Conservation (phyloP, 2,329 filamentous ascomycete species). For the Ophiostoma sp. region DNA sequence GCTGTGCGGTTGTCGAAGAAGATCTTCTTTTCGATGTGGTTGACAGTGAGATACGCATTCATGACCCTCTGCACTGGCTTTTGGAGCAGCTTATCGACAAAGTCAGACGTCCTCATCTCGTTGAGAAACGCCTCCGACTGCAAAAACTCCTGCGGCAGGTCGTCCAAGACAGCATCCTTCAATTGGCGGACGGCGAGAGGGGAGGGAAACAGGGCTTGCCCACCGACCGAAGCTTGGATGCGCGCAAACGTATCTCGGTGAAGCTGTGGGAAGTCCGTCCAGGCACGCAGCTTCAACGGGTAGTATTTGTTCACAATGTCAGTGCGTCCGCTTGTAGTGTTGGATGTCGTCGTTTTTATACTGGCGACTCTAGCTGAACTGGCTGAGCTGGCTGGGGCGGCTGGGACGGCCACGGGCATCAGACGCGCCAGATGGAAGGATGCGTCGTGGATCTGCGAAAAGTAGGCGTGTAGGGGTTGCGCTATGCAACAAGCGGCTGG, state of each 20-base stretch:
- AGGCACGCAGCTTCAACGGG: conserved; percentile 16
- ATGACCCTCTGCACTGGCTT: conserved; percentile 18
- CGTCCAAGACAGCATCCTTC: neutral
- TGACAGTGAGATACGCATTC: conserved; percentile 19
- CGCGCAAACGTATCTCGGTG: conserved; percentile 7
- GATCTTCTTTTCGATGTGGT: neutral
- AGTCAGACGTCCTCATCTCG: conserved; percentile 11
- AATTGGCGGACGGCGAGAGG: neutral
- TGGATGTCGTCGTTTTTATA: too few species aligned
- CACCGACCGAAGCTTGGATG: neutral
- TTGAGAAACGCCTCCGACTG: neutral
- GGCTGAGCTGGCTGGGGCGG: too few species aligned
- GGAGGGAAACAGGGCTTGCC: neutral
- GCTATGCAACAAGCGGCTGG: too few species aligned
- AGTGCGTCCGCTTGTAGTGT: conserved; percentile 21
- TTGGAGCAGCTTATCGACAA: conserved; percentile 19
- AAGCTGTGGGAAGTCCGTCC: conserved; percentile 13
- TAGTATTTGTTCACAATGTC: conserved; percentile 21
- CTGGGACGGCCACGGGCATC: too few species aligned
- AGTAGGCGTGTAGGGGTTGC: too few species aligned
- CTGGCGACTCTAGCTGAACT: too few species aligned
- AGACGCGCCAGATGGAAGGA: too few species aligned
- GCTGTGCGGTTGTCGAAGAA: neutral
- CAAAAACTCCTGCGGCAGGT: neutral
- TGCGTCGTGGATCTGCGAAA: too few species aligned